phyloP scores from a whole-genome alignment of 371 early-diverging fungal species.

The Apophysomyces variabilis region DNA sequence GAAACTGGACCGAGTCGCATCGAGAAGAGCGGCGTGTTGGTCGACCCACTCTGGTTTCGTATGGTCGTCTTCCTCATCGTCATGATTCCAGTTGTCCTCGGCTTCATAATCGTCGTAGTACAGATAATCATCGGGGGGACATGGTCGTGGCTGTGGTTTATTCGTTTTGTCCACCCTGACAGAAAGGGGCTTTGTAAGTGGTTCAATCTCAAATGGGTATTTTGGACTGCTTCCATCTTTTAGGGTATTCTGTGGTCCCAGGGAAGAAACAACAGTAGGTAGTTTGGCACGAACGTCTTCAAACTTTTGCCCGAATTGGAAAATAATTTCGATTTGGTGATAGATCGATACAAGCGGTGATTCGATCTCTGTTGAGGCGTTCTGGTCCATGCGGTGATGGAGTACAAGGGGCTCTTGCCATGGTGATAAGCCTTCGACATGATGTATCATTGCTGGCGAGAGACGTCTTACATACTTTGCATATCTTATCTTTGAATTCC shows the following conservation, averaged over 20 bases:
- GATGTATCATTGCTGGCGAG: slow-evolving; percentile 36
- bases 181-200: background rate
- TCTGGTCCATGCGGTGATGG: slow-evolving; percentile 36
- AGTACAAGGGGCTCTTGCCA: slow-evolving; percentile 42
- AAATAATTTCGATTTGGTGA: slow-evolving; percentile 43
- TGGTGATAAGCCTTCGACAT: slow-evolving; percentile 27
- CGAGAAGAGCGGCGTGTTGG: background rate
- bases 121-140: background rate
- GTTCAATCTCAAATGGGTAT: background rate
- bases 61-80: background rate
- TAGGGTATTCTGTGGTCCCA: background rate
- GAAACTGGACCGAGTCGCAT: background rate
- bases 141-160: background rate
- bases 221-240: background rate
- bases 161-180: background rate
- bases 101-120: background rate
- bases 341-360: slow-evolving; percentile 45
- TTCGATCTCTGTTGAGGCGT: slow-evolving; percentile 33
- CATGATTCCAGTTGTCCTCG: background rate
- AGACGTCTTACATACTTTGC: slow-evolving; percentile 32
- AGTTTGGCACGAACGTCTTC: slow-evolving; percentile 42
- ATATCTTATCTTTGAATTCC: slow-evolving; percentile 26
- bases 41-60: background rate
- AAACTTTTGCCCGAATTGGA: slow-evolving; percentile 42
- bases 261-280: slow-evolving; percentile 41